Conservation (phyloP, 2,329 filamentous ascomycete species). For the Acephala macrosclerotiorum region DNA sequence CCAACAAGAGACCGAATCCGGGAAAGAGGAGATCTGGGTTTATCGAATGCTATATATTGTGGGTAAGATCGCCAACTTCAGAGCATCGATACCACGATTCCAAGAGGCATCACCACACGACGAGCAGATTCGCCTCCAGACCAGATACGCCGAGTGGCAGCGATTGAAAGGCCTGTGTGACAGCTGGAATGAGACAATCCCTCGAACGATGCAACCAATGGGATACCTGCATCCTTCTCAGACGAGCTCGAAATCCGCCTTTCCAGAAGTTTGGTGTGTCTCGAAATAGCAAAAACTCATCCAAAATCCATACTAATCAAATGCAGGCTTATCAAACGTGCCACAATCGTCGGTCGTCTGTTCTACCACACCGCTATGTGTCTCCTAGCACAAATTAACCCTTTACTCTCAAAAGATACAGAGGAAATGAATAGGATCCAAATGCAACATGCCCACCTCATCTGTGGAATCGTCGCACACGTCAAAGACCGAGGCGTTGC, state of each 20-base stretch:
- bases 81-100: constrained; percentile 70
- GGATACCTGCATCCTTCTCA: constrained; percentile 76
- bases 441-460: constrained; percentile 78
- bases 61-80: constrained; percentile 86
- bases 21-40: constrained; percentile 84
- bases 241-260: constrained; percentile 73
- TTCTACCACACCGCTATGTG: constrained; percentile 91
- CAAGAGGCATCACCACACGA: constrained; percentile 66
- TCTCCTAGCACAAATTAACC: constrained; percentile 81
- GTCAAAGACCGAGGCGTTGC: constrained; percentile 82
- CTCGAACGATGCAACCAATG: constrained; percentile 86
- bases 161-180: constrained; percentile 83
- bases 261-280: constrained; percentile 84
- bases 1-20: constrained; percentile 59
- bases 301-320: constrained; percentile 36
- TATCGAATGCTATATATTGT: constrained; percentile 89
- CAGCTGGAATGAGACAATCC: constrained; percentile 79
- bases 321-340: constrained; percentile 78
- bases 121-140: constrained; percentile 68
- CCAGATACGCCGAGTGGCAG: constrained; percentile 78
- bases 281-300: constrained; percentile 2
- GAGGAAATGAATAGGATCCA: constrained; percentile 75
- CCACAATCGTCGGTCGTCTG: constrained; percentile 81
- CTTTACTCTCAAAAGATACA: constrained; percentile 61
- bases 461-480: constrained; percentile 90